Percentiles rank a stretch among this genome's conserved stretches.
phyloP scores from a whole-genome alignment of 495 filamentous ascomycete genomes.

The Penicillium diatomitis region DNA sequence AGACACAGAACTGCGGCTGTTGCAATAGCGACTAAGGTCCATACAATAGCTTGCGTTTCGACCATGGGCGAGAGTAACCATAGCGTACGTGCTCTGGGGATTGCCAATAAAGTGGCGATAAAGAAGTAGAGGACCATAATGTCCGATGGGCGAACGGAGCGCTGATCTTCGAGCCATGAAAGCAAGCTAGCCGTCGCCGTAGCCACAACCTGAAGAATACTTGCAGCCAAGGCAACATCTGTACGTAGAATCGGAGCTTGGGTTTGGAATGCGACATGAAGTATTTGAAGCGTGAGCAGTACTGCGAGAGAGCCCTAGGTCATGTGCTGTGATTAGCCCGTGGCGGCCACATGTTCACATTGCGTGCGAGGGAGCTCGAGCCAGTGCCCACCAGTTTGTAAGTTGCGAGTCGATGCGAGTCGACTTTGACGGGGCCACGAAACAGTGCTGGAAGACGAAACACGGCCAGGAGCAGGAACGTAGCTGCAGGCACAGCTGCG shows the following conservation, averaged over 20 bases:
- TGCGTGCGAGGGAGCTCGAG: background rate
- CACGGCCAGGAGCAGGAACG: constrained; percentile 20
- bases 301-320: constrained; percentile 1
- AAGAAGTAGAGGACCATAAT: constrained; percentile 26
- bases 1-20: constrained; percentile 6
- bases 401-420: constrained; percentile 15
- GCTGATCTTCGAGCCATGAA: constrained; percentile 27
- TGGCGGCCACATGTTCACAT: background rate
- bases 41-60: constrained; percentile 2
- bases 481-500: constrained; percentile 6
- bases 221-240: constrained; percentile 7
- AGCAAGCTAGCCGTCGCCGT: constrained; percentile 6
- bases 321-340: background rate
- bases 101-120: constrained; percentile 7
- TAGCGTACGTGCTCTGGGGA: constrained; percentile 22
- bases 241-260: constrained; percentile 9
- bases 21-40: constrained; percentile 9
- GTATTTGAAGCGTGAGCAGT: constrained; percentile 16
- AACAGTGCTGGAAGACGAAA: constrained; percentile 14
- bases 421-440: constrained; percentile 17
- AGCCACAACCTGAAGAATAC: constrained; percentile 8
- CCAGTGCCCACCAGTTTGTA: constrained; percentile 16
- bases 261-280: constrained; percentile 12
- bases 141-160: constrained; percentile 22
- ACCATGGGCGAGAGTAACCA: constrained; percentile 11